These are phyloP conservation scores for Serendipita sp. DNA, from an alignment of 768 basidiomycete species.

Conservation along the genomic window DNA sequence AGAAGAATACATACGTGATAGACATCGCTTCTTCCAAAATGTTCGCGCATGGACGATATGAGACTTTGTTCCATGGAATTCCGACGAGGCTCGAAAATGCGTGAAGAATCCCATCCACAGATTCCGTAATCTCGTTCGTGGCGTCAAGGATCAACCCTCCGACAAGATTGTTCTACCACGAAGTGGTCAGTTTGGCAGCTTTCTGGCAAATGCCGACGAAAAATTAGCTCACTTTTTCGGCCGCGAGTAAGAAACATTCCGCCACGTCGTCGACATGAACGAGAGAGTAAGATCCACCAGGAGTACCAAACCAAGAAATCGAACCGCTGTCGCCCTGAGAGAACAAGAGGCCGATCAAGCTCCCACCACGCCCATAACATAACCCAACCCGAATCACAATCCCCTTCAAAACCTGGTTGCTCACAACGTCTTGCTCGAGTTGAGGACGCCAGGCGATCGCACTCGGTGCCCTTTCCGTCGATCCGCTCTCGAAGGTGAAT, in stretches of 20 bases:
- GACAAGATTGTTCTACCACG: conserved; percentile 12
- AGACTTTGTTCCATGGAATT: too few species aligned
- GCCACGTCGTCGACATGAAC: conserved; percentile 33
- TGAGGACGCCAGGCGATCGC: conserved; percentile 21
- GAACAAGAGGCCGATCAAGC: conserved; percentile 23
- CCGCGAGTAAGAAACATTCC: conserved; percentile 25
- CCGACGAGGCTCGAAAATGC: too few species aligned
- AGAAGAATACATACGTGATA: too few species aligned
- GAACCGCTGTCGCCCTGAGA: conserved; percentile 15
- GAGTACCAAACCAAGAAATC: conserved; percentile 21
- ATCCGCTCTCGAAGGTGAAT: conserved; percentile 22
- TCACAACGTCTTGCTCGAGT: conserved; percentile 20
- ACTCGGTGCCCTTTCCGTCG: conserved; percentile 10
- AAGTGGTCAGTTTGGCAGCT: background rate
- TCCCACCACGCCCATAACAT: conserved; percentile 29
- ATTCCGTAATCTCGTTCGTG: conserved; percentile 25
- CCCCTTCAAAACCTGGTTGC: conserved; percentile 21
- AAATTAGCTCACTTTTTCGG: conserved; percentile 20
- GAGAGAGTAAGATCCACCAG: conserved; percentile 20
- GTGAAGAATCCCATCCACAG: conserved; percentile 26
- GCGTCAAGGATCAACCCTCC: conserved; percentile 28
- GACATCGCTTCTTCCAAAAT: too few species aligned
- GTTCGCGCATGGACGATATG: too few species aligned
- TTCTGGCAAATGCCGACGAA: background rate
- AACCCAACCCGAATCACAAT: conserved; percentile 30